Percentiles rank a stretch among this genome's conserved stretches.
Evolutionary conservation across 306 rosid species (phyloP).

Genomic region (Macrotyloma uniflorum): DNA sequence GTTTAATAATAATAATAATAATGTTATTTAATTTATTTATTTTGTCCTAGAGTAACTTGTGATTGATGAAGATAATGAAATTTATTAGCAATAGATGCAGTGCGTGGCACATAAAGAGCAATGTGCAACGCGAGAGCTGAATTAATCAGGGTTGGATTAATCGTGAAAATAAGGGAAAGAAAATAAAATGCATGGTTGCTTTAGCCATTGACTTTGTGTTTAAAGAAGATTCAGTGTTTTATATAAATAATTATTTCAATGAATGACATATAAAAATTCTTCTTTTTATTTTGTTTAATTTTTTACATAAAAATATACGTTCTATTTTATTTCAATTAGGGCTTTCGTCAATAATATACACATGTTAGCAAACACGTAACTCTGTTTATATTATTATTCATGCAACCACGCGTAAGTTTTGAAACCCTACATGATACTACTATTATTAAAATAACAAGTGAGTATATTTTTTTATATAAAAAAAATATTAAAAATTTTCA

Average conservation of each 20-base stretch:
- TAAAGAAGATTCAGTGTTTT: background rate
- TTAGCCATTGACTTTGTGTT: background rate
- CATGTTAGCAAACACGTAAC: too few relatives aligned
- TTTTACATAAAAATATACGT: too few relatives aligned
- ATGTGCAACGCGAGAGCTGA: conserved; percentile 12
- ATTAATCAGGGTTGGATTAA: background rate
- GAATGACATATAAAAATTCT: too few relatives aligned
- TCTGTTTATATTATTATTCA: too few relatives aligned
- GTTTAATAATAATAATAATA: background rate
- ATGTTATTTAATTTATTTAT: background rate
- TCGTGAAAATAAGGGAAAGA: background rate
- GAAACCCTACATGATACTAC: too few relatives aligned
- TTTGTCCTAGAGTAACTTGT: background rate
- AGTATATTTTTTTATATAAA: too few relatives aligned
- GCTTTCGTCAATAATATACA: too few relatives aligned
- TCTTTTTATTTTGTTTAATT: too few relatives aligned
- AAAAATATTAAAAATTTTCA: too few relatives aligned
- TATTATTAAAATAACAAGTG: too few relatives aligned
- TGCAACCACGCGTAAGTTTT: too few relatives aligned
- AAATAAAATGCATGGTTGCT: background rate
- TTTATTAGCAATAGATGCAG: background rate
- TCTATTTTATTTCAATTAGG: too few relatives aligned
- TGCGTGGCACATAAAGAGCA: background rate
- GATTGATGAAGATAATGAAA: background rate
- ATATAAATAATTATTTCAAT: background rate